Base-by-base conservation (phyloP, 2,329 filamentous ascomycete genomes). In the Ustulina deusta region DNA sequence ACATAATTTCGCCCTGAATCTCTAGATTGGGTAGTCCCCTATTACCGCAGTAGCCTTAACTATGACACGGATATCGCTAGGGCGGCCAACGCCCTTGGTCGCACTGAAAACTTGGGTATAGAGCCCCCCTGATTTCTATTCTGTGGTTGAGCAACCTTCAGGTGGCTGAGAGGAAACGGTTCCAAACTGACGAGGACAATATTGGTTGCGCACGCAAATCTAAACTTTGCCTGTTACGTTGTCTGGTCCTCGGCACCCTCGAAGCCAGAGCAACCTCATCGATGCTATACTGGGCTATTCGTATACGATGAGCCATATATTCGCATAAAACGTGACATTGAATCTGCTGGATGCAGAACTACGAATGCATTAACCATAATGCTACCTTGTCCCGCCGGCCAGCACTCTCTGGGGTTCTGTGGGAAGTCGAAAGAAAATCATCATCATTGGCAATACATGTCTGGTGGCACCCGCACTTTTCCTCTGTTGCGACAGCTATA, bases 401-500 rank as follows among this genome's bases (percentile, higher is more conserved):
- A 15, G 11, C 17, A 11, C 13, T 34, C 59, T 36, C 11, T 10
- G 4, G 42, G 7, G n/a, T 54, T 25, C 11, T 34, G 4, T 38
- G 42, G n/a, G 20, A 27, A n/a, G 38, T 48, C n/a, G 27, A 58
- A 6, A 38, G 55, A 52, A 34, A n/a, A n/a, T n/a, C n/a, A 40
- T 32, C 25, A 34, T 64, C 6, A 48, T 48, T 54, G 42, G 36
- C 15, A 51, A 38, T 6, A 34, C 17, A 38, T 15, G 27, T 15
- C 25, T 32, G 56, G 22, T 15, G 6, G 6, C 20, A 32, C 27
- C 20, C 25, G 61, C n/a, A 38, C 25, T 29, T 32, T 44, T 46
- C 29, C 29, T 48, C 92, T 91, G 96, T 95, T 20, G 32, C 29
- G 2, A 42, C 62, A 10, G 20, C 22, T 20, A 44, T 48, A 38